These are phyloP conservation scores for Claviceps cyperi DNA, from an alignment of 2,329 filamentous ascomycete species.

Conservation along the genomic window DNA sequence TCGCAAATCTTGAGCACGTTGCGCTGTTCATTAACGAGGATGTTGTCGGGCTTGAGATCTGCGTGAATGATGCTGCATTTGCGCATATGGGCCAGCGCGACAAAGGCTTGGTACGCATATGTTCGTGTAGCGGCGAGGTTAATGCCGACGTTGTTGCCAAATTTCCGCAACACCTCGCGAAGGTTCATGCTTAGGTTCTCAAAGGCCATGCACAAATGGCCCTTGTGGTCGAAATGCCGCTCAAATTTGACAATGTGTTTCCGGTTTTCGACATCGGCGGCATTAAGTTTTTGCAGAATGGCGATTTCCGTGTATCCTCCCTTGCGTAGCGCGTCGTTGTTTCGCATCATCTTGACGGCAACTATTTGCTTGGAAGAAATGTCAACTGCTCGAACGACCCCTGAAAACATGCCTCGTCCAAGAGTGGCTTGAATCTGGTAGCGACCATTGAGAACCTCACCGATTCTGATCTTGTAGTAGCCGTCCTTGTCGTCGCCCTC, in stretches of 20 bases:
- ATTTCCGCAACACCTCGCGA: slow-evolving; percentile 88
- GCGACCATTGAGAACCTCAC: slow-evolving; percentile 75
- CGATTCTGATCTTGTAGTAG: slow-evolving; percentile 89
- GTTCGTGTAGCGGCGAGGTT: slow-evolving; percentile 74
- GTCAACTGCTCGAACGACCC: slow-evolving; percentile 80
- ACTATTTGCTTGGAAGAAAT: slow-evolving; percentile 61
- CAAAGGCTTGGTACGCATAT: slow-evolving; percentile 90
- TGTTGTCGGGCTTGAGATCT: slow-evolving; percentile 95
- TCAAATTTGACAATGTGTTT: slow-evolving; percentile 86
- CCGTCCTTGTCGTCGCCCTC: slow-evolving; percentile 92
- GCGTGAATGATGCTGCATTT: slow-evolving; percentile 91
- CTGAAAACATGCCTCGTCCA: slow-evolving; percentile 91
- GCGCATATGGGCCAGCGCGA: slow-evolving; percentile 73
- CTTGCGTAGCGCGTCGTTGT: slow-evolving; percentile 85
- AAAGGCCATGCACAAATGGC: slow-evolving; percentile 91
- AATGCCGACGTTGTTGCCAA: slow-evolving; percentile 86
- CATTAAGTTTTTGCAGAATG: slow-evolving; percentile 76
- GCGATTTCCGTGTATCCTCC: slow-evolving; percentile 90
- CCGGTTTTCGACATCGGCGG: slow-evolving; percentile 73
- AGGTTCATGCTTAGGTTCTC: slow-evolving; percentile 90
- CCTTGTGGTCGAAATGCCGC: slow-evolving; percentile 82
- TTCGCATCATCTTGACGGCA: slow-evolving; percentile 94
- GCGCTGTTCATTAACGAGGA: slow-evolving; percentile 70
- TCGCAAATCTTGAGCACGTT: slow-evolving; percentile 90
- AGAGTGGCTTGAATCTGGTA: slow-evolving; percentile 82